These are phyloP conservation scores for Malus asiatica DNA, from an alignment of 306 rosid genomes.

Conservation along the genomic window DNA sequence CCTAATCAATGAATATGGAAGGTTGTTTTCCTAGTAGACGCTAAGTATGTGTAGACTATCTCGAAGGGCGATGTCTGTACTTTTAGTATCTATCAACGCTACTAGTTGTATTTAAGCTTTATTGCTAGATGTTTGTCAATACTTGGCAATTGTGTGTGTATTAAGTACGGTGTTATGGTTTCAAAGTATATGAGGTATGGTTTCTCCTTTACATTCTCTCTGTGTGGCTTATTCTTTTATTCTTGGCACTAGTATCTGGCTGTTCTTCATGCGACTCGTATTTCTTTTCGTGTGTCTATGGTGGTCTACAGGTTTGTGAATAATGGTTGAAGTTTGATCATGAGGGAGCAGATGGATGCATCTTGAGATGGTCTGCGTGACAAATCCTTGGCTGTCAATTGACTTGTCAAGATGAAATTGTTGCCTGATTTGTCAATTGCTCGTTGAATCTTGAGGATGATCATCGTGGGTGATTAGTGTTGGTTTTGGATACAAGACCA, in stretches of 20 bases:
- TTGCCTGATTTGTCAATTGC: neutral
- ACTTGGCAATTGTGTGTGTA: neutral
- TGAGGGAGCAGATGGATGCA: neutral
- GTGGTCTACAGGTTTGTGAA: neutral
- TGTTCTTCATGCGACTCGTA: neutral
- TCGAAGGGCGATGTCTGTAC: neutral
- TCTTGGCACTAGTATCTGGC: neutral
- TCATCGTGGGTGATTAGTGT: neutral
- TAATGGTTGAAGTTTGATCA: neutral
- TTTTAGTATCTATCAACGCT: neutral
- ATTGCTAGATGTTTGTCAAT: neutral
- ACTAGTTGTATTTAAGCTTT: neutral
- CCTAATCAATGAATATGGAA: neutral
- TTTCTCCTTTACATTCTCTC: neutral
- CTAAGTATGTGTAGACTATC: neutral
- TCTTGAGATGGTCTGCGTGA: neutral
- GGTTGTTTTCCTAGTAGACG: neutral
- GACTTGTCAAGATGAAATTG: neutral
- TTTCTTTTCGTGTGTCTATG: neutral
- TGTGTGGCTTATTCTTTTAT: neutral
- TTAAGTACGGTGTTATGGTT: neutral
- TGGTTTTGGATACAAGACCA: neutral
- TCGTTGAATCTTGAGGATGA: neutral
- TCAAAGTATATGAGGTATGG: neutral
- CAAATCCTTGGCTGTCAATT: neutral